These are phyloP conservation scores for Fusarium paranaense DNA, from an alignment of 2,329 filamentous ascomycete genomes.

Conservation along the genomic window DNA sequence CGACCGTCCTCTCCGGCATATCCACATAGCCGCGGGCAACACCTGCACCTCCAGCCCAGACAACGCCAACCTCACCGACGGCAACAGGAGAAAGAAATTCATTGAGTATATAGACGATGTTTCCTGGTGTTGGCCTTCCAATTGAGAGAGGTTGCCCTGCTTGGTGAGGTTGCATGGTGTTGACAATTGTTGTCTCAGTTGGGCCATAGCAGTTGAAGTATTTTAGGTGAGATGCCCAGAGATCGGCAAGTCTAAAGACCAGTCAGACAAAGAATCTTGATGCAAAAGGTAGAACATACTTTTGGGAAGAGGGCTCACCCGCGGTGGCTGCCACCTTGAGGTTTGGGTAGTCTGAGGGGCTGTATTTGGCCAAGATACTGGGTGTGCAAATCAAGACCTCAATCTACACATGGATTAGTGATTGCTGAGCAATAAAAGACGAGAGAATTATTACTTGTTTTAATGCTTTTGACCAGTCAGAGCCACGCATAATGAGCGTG, in stretches of 20 bases:
- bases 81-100: slow-evolving; percentile 56
- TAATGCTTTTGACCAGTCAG: slow-evolving; percentile 60
- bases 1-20: slow-evolving; percentile 61
- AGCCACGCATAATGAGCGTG: slow-evolving; percentile 63
- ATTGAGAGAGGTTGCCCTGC: slow-evolving; percentile 64
- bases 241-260: slow-evolving; percentile 57
- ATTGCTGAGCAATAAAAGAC: fast-evolving
- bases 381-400: slow-evolving; percentile 68
- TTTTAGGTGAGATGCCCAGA: slow-evolving; percentile 61
- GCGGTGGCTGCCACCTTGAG: slow-evolving; percentile 65
- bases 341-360: slow-evolving; percentile 58
- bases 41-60: slow-evolving; percentile 66
- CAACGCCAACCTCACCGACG: slow-evolving; percentile 62
- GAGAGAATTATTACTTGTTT: slow-evolving; percentile 49
- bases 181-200: slow-evolving; percentile 70
- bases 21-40: slow-evolving; percentile 67
- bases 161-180: slow-evolving; percentile 56
- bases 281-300: slow-evolving; percentile 42
- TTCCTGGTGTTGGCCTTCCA: slow-evolving; percentile 67
- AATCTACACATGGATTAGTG: slow-evolving; percentile 48
- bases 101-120: slow-evolving; percentile 66
- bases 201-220: slow-evolving; percentile 70
- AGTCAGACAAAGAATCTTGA: not conserved
- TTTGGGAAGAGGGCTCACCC: slow-evolving; percentile 63
- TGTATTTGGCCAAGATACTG: slow-evolving; percentile 64